Conservation (phyloP, 441 rosid genomes). For the Pelargonium cotyledonis region DNA sequence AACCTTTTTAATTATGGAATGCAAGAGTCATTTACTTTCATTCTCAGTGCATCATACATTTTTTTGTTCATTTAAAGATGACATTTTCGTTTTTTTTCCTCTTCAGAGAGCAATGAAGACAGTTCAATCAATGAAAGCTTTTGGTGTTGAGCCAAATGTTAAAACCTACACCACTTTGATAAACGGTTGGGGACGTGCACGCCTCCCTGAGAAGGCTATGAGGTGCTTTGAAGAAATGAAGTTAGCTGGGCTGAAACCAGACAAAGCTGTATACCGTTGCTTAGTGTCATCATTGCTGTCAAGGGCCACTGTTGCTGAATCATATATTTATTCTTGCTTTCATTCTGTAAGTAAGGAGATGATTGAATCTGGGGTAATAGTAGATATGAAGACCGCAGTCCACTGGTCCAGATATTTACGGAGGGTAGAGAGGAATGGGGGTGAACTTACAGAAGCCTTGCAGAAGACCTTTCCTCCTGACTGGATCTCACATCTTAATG, state of each 20-base stretch:
- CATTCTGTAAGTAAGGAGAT: conserved; percentile 64
- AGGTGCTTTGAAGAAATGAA: conserved; percentile 79
- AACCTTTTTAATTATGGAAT: no score
- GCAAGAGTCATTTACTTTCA: no score
- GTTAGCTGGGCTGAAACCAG: conserved; percentile 61
- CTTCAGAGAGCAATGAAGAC: conserved; percentile 68
- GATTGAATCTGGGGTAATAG: conserved; percentile 61
- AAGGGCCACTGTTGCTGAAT: conserved; percentile 76
- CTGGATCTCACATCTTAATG: conserved; percentile 50
- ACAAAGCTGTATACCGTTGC: conserved; percentile 87
- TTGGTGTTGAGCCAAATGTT: conserved; percentile 69
- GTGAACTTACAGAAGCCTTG: conserved; percentile 76
- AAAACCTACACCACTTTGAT: conserved; percentile 87
- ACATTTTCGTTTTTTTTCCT: background rate
- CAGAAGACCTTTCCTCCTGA: conserved; percentile 97
- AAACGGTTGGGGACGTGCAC: conserved; percentile 92
- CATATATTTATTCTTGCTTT: conserved; percentile 52
- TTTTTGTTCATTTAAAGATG: no score
- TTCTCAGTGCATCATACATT: no score
- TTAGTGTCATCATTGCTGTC: conserved; percentile 76
- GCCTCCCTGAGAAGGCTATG: conserved; percentile 87
- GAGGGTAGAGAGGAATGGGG: conserved; percentile 81
- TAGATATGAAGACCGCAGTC: conserved; percentile 94
- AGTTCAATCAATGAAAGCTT: conserved; percentile 57
- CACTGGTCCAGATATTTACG: conserved; percentile 79